phyloP scores from a whole-genome alignment of 1,284 basidiomycete species.

The Trametes pubescens region DNA sequence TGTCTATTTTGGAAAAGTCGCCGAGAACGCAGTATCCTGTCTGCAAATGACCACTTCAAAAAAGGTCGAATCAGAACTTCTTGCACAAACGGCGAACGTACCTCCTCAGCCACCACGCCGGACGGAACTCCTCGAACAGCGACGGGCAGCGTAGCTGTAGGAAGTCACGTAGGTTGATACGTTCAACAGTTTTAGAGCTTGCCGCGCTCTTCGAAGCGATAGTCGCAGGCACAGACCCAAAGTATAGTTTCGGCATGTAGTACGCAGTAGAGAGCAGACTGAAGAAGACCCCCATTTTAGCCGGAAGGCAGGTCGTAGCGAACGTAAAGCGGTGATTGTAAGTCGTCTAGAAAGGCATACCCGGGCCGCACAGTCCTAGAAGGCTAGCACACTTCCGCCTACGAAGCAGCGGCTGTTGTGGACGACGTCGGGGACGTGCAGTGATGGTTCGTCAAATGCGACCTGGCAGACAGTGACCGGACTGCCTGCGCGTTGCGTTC shows the following conservation, averaged over 20 bases:
- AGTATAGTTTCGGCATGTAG: conserved; percentile 45
- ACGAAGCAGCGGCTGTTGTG: neutral
- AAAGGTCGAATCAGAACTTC: conserved; percentile 24
- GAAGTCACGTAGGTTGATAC: conserved; percentile 57
- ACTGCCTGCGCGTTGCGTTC: too few relatives aligned
- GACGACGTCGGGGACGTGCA: neutral
- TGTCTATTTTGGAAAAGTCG: conserved; percentile 78
- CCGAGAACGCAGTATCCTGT: conserved; percentile 75
- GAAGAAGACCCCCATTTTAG: conserved; percentile 44
- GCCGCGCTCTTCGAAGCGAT: conserved; percentile 49
- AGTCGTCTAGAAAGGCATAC: conserved; percentile 1
- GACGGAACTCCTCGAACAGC: conserved; percentile 60
- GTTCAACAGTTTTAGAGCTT: conserved; percentile 43
- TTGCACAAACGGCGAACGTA: conserved; percentile 42
- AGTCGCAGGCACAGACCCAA: conserved; percentile 48
- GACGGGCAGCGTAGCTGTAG: conserved; percentile 66
- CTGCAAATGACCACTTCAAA: conserved; percentile 71
- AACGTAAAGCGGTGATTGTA: neutral
- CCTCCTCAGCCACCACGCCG: conserved; percentile 78
- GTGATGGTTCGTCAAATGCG: neutral
- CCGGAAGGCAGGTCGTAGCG: neutral
- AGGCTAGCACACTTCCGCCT: too few relatives aligned
- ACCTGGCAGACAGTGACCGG: too few relatives aligned
- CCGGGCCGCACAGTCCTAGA: neutral
- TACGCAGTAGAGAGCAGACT: conserved; percentile 35